A percentile compares a stretch with the other conserved stretches of the same genome.
Conservation (phyloP, 768 basidiomycete species). For the Tylopilus vinaceipallidus region DNA sequence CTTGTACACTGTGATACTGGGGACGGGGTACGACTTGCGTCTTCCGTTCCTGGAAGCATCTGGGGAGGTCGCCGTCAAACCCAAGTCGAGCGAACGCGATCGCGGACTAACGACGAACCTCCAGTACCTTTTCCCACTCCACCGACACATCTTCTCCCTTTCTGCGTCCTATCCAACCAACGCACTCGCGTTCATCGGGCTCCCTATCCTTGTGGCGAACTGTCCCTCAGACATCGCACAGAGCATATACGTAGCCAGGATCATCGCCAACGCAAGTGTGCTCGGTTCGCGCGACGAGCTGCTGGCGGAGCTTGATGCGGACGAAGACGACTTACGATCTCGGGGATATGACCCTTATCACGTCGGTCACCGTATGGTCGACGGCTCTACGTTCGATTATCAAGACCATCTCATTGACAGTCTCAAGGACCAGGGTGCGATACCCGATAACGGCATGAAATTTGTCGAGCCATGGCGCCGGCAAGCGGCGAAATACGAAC, state of each 20-base stretch:
- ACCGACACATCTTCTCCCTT: constrained; percentile 51
- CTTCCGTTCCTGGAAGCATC: constrained; percentile 46
- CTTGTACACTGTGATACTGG: constrained; percentile 51
- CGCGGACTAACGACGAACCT: constrained; percentile 45
- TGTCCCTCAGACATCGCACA: constrained; percentile 51
- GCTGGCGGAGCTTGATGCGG: too few relatives aligned
- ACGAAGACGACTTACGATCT: too few relatives aligned
- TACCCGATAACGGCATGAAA: constrained; percentile 42
- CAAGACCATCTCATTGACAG: constrained; percentile 27
- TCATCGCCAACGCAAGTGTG: constrained; percentile 40
- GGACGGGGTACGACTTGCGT: constrained; percentile 54
- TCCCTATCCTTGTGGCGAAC: constrained; percentile 47
- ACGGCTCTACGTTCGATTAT: too few relatives aligned
- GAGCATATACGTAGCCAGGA: constrained; percentile 44
- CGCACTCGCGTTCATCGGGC: constrained; percentile 54
- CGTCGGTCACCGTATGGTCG: constrained; percentile 46
- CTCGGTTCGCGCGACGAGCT: constrained; percentile 42
- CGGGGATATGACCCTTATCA: constrained; percentile 51
- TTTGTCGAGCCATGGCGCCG: constrained; percentile 53
- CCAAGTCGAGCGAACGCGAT: constrained; percentile 11
- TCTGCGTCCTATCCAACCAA: constrained; percentile 44
- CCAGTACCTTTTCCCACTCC: constrained; percentile 52
- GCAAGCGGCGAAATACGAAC: constrained; percentile 31
- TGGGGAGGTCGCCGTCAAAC: constrained; percentile 17
- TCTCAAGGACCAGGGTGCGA: constrained; percentile 23